Conservation (phyloP, 345 rosid species). For the Hibiscus syriacus region DNA sequence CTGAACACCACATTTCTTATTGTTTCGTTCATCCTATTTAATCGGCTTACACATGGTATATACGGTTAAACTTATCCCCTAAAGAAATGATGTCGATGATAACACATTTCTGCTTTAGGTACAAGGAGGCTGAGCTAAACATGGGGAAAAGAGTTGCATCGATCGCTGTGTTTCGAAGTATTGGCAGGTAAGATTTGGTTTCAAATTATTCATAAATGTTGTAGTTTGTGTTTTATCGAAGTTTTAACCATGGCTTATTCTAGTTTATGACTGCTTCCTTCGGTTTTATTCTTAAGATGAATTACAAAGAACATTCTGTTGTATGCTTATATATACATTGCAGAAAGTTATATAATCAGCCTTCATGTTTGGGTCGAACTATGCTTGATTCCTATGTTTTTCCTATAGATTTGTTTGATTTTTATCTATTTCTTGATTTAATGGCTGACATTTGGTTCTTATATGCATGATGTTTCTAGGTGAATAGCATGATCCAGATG, state of each 20-base stretch:
- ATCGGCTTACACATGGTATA: not conserved
- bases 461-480: constrained; percentile 40
- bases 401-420: not conserved
- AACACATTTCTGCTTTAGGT: constrained; percentile 36
- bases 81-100: not conserved
- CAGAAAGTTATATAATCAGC: not conserved
- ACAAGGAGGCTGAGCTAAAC: constrained; percentile 87
- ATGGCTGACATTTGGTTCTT: not conserved
- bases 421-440: not conserved
- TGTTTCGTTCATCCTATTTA: not conserved
- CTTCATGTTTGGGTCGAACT: not conserved
- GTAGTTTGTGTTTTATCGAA: not conserved
- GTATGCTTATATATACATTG: too few relatives aligned
- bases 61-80: not conserved
- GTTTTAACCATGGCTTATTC: not conserved
- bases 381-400: not conserved
- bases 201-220: not conserved
- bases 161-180: constrained; percentile 96
- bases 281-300: not conserved
- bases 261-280: not conserved
- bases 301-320: not conserved
- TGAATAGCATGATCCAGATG: constrained; percentile 76
- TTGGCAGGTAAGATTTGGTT: constrained; percentile 53
- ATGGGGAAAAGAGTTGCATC: constrained; percentile 98
- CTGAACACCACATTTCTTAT: not conserved